Evolutionary conservation across 2,329 filamentous ascomycete genomes (phyloP), one percentile per base, ranked within the genome.

Genomic region (Thelonectria rubi): DNA sequence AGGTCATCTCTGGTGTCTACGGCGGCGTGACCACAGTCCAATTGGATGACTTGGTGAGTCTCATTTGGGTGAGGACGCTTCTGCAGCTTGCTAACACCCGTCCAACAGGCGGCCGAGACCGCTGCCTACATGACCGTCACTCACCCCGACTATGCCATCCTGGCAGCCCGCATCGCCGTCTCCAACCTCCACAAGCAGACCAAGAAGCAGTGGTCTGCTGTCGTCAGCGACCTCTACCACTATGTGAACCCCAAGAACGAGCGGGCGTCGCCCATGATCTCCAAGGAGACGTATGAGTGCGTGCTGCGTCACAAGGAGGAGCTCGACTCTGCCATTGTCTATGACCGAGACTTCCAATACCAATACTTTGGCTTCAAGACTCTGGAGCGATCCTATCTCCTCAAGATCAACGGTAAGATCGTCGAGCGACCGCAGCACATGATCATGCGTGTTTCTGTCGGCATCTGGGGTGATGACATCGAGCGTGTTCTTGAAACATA

Each of bases 321-420:
- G 81, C 87, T 99, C 60, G 97, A 99, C 84, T 98, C 94, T 45
- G 95, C 95, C 73, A 98, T 99, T 77, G 94, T 99, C 73, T 99
- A 98, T 74, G 95, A 99, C 82, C 91, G 95, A 71, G 95, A 99
- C 78, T 99, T 99, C 87, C 97, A 98, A 87, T 99, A 99, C 84
- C 95, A 99, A 83, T 99, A 97, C 83, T 99, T 99, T 74, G 95
- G 95, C 67, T 99, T 99, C 89, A 99, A 99, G 88, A 99, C 95
- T 8, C 84, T 99, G 40, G 95, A 99, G 84, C 90, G 95, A 63
- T 99, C 95, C 75, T 99, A 99, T 76, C 90, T 99, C 54, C 89
- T 99, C 70, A 94, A 96, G 76, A 91, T 98, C 69, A 87, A 97
- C 73, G 94, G 93, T 77, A 97, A 97, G 82, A 93, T 98, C 75